Evolutionary conservation across 225 moss, liverwort and hornwort genomes (phyloP), one percentile per base, ranked within the genome.

Genomic region (Lunularia cruciata): DNA sequence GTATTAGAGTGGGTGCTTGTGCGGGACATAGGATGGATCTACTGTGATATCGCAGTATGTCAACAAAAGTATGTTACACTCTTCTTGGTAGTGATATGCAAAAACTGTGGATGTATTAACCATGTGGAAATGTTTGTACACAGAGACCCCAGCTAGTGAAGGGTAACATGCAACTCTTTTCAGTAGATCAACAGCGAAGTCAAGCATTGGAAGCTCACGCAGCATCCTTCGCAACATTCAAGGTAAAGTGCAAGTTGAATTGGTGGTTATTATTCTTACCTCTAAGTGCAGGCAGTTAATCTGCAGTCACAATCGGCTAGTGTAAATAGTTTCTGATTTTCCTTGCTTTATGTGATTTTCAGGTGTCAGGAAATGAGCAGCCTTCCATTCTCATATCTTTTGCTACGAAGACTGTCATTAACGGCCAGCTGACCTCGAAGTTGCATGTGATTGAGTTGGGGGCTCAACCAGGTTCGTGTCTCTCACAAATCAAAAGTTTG

Each of bases 171-270:
- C 98, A 98, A 79, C 74, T 98, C 33, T 98, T 93, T 73, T 98
- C 98, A 28, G 93, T 98, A 56, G 98, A 98, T 11, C 98, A 98
- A 73, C 93, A 93, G 71, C 76, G 93, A 72, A 98, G 98, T 78
- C 98, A 98, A 83, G 98, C 98, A 12, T 72, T 98, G 66, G 98
- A 98, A 83, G 90, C 98, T 26, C 98, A 98, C 76, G 98, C 98
- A 51, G 98, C 98, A 32, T 86, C 93, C 51, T 98, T 98, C 43
- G 87, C 98, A 18, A 85, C 86, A 47, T 85, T 92, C 53, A 89
- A 91, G 91, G 91, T 94, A 37, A 49, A 35, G 20, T 52, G 10
- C 10, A 10, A 13, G 5, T 31, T 26, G 46, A 45, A 0, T 19
- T 16, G 40, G n/a, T 6, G 30, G 1, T 28, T 45, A 7, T 2